Evolutionary conservation across 2,329 filamentous ascomycete genomes (phyloP).

Genomic region (Shiraia bambusicola): DNA sequence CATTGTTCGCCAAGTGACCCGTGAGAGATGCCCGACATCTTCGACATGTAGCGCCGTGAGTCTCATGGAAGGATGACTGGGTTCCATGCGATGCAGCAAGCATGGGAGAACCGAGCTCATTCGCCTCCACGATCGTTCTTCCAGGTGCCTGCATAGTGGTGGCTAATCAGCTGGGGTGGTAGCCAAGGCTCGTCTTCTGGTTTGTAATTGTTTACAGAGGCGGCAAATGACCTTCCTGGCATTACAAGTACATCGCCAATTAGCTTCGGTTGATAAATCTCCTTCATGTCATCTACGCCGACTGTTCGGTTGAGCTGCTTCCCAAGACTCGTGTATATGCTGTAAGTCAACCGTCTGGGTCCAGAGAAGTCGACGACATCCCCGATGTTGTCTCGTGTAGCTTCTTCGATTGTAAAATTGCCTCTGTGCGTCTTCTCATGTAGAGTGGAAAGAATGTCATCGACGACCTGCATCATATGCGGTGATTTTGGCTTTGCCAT

Average conservation of each 20-base stretch:
- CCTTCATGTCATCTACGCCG: conserved; percentile 16
- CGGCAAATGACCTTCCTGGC: conserved; percentile 19
- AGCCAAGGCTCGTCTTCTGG: conserved; percentile 6
- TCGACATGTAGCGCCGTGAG: too few relatives aligned
- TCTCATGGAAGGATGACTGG: too few relatives aligned
- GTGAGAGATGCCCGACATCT: too few relatives aligned
- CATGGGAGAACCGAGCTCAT: background rate
- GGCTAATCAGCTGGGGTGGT: conserved; percentile 12
- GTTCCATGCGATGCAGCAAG: too few relatives aligned
- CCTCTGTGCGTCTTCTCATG: conserved; percentile 10
- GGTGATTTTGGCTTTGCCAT: conserved; percentile 26
- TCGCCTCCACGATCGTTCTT: conserved; percentile 23
- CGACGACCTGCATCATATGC: conserved; percentile 30
- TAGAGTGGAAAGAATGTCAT: conserved; percentile 29
- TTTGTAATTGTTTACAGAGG: conserved; percentile 16
- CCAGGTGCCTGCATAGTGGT: conserved; percentile 26
- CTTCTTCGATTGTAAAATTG: conserved; percentile 13
- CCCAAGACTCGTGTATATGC: conserved; percentile 29
- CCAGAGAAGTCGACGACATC: conserved; percentile 37
- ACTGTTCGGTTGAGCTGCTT: conserved; percentile 14
- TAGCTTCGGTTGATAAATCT: conserved; percentile 27
- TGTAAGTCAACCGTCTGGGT: conserved; percentile 26
- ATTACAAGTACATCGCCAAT: conserved; percentile 31
- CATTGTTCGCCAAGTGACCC: too few relatives aligned
- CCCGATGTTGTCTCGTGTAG: conserved; percentile 24